phyloP scores from a whole-genome alignment of 768 basidiomycete genomes.

The Lyophyllum shimeji region DNA sequence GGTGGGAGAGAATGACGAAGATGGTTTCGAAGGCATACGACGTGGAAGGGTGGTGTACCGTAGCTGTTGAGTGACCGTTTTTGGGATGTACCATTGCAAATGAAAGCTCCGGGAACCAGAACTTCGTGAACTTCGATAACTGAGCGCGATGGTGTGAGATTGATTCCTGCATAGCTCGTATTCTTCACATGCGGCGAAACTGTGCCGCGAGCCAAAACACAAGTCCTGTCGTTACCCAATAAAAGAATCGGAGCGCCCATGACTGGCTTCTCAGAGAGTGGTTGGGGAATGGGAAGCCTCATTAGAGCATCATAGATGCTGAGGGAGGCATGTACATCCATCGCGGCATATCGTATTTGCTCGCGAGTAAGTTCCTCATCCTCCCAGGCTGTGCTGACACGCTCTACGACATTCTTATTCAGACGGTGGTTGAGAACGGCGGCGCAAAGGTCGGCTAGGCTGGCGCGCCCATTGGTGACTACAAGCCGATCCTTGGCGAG shows the following conservation, averaged over 20 bases:
- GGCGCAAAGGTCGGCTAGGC: constrained; percentile 31
- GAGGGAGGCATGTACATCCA: constrained; percentile 19
- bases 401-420: constrained; percentile 18
- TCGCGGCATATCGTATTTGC: constrained; percentile 21
- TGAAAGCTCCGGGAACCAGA: not conserved
- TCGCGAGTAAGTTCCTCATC: constrained; percentile 6
- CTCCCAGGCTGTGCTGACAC: constrained; percentile 20
- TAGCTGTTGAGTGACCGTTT: no score
- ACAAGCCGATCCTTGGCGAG: constrained; percentile 26
- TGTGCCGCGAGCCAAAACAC: not conserved
- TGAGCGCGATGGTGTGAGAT: not conserved
- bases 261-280: not conserved
- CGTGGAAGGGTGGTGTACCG: no score
- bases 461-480: constrained; percentile 13
- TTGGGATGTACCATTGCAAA: not conserved
- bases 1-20: no score
- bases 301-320: constrained; percentile 12
- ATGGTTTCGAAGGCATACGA: no score
- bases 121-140: constrained; percentile 2
- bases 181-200: not conserved
- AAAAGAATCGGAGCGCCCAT: not conserved
- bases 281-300: not conserved
- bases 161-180: not conserved
- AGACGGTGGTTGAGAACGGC: constrained; percentile 22
- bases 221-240: not conserved